A percentile compares a stretch with the other conserved stretches of the same genome.
Conservation (phyloP, 352 stramenopile genomes). For the Globisporangium polare region DNA sequence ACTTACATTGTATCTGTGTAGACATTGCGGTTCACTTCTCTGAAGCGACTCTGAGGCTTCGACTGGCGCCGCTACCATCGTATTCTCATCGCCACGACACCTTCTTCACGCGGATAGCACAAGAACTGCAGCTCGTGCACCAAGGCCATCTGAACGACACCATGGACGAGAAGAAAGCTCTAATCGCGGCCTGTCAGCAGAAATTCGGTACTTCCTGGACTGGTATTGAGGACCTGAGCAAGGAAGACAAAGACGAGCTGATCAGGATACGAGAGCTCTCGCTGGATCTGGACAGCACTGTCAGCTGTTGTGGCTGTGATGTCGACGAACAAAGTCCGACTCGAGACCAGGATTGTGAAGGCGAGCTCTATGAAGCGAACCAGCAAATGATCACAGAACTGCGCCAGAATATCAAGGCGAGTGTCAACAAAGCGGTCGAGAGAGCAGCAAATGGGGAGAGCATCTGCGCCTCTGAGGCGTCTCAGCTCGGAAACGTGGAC, state of each 20-base stretch:
- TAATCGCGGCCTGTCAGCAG: conserved; percentile 24
- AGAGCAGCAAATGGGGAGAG: conserved; percentile 1
- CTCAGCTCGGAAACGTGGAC: not conserved
- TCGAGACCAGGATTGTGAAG: conserved; percentile 2
- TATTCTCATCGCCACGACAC: conserved; percentile 20
- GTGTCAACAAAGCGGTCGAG: conserved; percentile 15
- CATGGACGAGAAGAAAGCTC: conserved; percentile 31
- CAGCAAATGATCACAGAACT: conserved; percentile 18
- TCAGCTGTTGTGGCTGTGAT: not conserved
- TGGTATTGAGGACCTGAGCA: not conserved
- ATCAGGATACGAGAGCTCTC: conserved; percentile 3
- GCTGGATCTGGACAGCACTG: not conserved
- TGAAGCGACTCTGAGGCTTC: conserved; percentile 26
- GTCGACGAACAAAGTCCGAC: not conserved
- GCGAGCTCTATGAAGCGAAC: conserved; percentile 13
- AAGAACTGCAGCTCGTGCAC: conserved; percentile 38
- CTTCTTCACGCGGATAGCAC: conserved; percentile 29
- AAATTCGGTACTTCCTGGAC: conserved; percentile 20
- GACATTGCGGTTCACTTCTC: conserved; percentile 33
- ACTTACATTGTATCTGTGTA: conserved; percentile 9
- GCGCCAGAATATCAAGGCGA: conserved; percentile 21
- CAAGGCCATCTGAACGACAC: conserved; percentile 25
- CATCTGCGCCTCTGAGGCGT: conserved; percentile 1
- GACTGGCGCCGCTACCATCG: conserved; percentile 15
- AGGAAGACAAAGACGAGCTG: conserved; percentile 15